These are phyloP conservation scores for Chlorencoelia australis DNA, from an alignment of 2,329 filamentous ascomycete genomes.

Conservation along the genomic window DNA sequence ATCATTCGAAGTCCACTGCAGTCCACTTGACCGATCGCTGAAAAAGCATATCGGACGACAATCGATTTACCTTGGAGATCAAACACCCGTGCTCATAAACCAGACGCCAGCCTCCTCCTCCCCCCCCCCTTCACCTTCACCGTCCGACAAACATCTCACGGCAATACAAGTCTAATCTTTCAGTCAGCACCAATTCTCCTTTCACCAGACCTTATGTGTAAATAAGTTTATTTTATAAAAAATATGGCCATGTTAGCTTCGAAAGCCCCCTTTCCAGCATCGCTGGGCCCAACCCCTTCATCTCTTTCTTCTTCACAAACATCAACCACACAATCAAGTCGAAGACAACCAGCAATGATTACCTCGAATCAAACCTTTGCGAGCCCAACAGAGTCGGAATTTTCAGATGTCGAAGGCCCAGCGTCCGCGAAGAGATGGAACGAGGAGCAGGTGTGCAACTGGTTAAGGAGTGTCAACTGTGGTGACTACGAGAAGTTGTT, in stretches of 20 bases:
- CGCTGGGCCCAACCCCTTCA: conserved; percentile 38
- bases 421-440: conserved; percentile 79
- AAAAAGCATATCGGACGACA: too few species aligned
- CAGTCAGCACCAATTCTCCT: too few species aligned
- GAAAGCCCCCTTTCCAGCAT: conserved; percentile 58
- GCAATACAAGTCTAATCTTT: too few species aligned
- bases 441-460: conserved; percentile 84
- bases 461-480: conserved; percentile 84
- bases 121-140: too few species aligned
- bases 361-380: conserved; percentile 45
- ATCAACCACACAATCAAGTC: conserved; percentile 40
- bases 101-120: too few species aligned
- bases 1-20: too few species aligned
- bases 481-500: conserved; percentile 89
- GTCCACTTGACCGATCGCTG: too few species aligned
- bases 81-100: too few species aligned
- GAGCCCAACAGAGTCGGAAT: conserved; percentile 87
- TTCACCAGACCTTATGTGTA: conserved; percentile 16
- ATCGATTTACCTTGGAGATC: too few species aligned
- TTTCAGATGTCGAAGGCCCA: conserved; percentile 70
- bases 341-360: conserved; percentile 41
- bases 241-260: conserved; percentile 70
- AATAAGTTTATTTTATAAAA: conserved; percentile 12
- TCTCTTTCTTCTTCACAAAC: conserved; percentile 38
- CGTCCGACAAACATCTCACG: too few species aligned